Conservation (phyloP, 768 basidiomycete genomes). For the Mycena polygramma region DNA sequence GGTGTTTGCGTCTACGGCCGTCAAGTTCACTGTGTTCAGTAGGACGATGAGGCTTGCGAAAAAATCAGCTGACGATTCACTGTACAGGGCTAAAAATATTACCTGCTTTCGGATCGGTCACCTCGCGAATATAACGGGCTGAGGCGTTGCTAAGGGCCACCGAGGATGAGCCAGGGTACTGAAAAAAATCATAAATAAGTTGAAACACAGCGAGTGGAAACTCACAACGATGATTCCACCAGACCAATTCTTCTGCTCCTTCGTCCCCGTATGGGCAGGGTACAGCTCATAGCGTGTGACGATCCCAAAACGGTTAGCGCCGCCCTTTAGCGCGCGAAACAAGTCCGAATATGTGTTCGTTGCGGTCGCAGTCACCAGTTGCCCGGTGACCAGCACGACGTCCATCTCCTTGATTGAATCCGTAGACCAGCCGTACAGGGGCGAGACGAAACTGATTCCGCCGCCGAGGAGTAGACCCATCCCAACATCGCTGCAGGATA, state of each 20-base stretch:
- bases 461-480: constrained; percentile 60
- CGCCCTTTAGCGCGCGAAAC: constrained; percentile 59
- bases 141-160: constrained; percentile 51
- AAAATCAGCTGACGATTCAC: constrained; percentile 35
- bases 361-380: constrained; percentile 54
- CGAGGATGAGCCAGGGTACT: constrained; percentile 46
- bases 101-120: constrained; percentile 55
- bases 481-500: constrained; percentile 52
- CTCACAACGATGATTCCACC: constrained; percentile 55
- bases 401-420: constrained; percentile 54
- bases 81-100: constrained; percentile 9
- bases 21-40: constrained; percentile 40
- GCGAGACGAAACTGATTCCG: constrained; percentile 54
- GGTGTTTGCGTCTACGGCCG: constrained; percentile 40
- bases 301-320: constrained; percentile 59
- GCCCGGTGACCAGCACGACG: constrained; percentile 57
- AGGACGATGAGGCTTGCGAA: constrained; percentile 37
- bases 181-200: neutral
- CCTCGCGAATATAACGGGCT: constrained; percentile 50
- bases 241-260: constrained; percentile 52
- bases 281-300: constrained; percentile 58
- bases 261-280: constrained; percentile 54
- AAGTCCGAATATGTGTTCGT: constrained; percentile 56
- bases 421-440: constrained; percentile 54
- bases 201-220: neutral